Percentiles rank a stretch among this genome's conserved stretches.
Evolutionary conservation across 352 stramenopile genomes (phyloP).

Genomic region (Aphanomyces stellatus): DNA sequence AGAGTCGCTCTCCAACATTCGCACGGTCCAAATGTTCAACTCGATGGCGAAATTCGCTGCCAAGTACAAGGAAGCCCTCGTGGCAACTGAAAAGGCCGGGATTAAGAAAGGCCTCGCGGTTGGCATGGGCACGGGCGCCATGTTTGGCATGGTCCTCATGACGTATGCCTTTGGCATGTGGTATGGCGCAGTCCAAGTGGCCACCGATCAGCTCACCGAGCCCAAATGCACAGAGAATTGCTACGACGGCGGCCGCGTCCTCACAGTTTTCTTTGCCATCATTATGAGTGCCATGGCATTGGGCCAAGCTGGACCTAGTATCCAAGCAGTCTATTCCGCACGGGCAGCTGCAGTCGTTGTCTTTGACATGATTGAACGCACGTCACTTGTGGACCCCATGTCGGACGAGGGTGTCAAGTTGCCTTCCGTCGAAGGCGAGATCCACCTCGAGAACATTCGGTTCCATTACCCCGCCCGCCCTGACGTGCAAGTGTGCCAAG

Average conservation of each 20-base stretch:
- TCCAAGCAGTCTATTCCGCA: conserved; percentile 49
- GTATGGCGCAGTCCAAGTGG: conserved; percentile 61
- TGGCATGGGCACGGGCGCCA: conserved; percentile 47
- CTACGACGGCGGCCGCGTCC: conserved; percentile 52
- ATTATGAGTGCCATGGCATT: conserved; percentile 68
- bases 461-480: conserved; percentile 38
- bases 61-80: conserved; percentile 5
- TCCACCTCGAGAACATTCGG: conserved; percentile 32
- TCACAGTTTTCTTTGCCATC: conserved; percentile 64
- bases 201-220: conserved; percentile 43
- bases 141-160: conserved; percentile 60
- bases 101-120: conserved; percentile 37
- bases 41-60: background rate
- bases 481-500: conserved; percentile 23
- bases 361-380: conserved; percentile 47
- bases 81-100: background rate
- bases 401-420: conserved; percentile 18
- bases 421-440: conserved; percentile 25
- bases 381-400: conserved; percentile 1
- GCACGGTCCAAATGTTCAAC: conserved; percentile 34
- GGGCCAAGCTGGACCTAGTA: conserved; percentile 49
- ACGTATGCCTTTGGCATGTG: conserved; percentile 78
- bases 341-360: conserved; percentile 51
- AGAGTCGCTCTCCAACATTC: conserved; percentile 33
- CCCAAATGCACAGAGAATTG: conserved; percentile 32